Evolutionary conservation across 495 filamentous ascomycete species (phyloP).

Genomic region (Aspergillus ostianus): DNA sequence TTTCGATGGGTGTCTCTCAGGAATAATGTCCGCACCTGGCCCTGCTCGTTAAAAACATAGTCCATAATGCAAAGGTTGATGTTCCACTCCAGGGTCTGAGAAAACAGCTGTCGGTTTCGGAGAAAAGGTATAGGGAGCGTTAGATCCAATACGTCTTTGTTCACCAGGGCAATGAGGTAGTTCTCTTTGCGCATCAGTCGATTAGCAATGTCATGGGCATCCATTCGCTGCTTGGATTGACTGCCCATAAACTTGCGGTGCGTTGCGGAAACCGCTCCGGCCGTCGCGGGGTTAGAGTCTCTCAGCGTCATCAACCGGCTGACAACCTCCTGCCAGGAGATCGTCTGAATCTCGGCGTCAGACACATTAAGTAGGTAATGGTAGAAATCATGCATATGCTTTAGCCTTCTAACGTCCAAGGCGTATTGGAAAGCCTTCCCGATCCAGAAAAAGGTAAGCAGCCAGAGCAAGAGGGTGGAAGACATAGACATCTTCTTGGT

Average conservation of each 20-base stretch:
- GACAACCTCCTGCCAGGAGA: constrained; percentile 94
- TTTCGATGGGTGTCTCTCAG: constrained; percentile 78
- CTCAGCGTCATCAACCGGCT: constrained; percentile 81
- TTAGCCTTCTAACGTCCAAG: constrained; percentile 70
- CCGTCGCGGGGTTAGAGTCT: constrained; percentile 83
- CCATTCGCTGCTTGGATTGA: constrained; percentile 91
- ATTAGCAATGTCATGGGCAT: constrained; percentile 96
- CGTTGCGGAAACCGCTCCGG: constrained; percentile 58
- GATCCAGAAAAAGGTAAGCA: constrained; percentile 86
- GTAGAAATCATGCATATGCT: constrained; percentile 86
- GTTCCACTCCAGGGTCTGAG: constrained; percentile 82
- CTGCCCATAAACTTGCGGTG: constrained; percentile 70
- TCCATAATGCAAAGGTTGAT: constrained; percentile 86
- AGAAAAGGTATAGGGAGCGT: constrained; percentile 84
- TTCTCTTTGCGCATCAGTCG: constrained; percentile 95
- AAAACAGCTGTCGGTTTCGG: constrained; percentile 73
- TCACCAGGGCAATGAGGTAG: constrained; percentile 92
- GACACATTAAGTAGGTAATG: constrained; percentile 79
- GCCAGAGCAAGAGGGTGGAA: constrained; percentile 77
- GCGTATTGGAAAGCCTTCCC: constrained; percentile 73
- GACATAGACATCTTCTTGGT: constrained; percentile 81
- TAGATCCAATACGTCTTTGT: constrained; percentile 90
- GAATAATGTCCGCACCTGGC: constrained; percentile 79
- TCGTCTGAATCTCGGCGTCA: constrained; percentile 90
- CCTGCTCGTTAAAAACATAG: constrained; percentile 85